phyloP scores from a whole-genome alignment of 495 filamentous ascomycete species.

The Aspergillus haitiensis region DNA sequence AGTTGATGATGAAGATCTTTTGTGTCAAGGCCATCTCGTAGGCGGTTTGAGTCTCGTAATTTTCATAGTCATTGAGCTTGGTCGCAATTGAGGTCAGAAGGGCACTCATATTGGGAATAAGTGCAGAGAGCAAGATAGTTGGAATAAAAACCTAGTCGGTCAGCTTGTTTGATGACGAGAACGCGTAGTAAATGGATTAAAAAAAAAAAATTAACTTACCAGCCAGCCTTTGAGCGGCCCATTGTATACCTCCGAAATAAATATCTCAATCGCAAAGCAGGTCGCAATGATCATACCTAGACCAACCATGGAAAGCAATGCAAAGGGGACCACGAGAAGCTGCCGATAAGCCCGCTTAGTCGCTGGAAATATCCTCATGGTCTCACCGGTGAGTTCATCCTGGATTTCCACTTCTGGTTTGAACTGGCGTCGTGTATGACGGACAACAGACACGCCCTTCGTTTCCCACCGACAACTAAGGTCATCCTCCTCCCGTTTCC shows the following conservation, averaged over 20 bases:
- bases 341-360: constrained; percentile 76
- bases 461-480: constrained; percentile 91
- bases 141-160: constrained; percentile 75
- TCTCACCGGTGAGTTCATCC: constrained; percentile 86
- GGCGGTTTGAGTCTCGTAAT: constrained; percentile 80
- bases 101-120: constrained; percentile 75
- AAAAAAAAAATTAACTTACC: constrained; percentile 62
- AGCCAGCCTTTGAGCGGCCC: constrained; percentile 84
- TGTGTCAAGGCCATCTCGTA: constrained; percentile 80
- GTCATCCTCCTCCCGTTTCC: constrained; percentile 93
- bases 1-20: constrained; percentile 95
- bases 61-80: constrained; percentile 80
- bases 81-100: constrained; percentile 77
- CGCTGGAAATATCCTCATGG: constrained; percentile 72
- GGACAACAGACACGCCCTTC: constrained; percentile 79
- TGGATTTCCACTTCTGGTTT: constrained; percentile 68
- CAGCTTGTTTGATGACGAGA: constrained; percentile 24
- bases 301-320: constrained; percentile 63
- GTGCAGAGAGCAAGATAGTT: constrained; percentile 76
- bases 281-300: constrained; percentile 80
- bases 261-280: constrained; percentile 94
- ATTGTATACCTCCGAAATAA: constrained; percentile 90
- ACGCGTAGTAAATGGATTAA: background rate
- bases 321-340: constrained; percentile 86
- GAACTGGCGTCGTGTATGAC: constrained; percentile 74